Evolutionary conservation across 2,329 filamentous ascomycete species (phyloP).

Genomic region (Ustulina deusta): DNA sequence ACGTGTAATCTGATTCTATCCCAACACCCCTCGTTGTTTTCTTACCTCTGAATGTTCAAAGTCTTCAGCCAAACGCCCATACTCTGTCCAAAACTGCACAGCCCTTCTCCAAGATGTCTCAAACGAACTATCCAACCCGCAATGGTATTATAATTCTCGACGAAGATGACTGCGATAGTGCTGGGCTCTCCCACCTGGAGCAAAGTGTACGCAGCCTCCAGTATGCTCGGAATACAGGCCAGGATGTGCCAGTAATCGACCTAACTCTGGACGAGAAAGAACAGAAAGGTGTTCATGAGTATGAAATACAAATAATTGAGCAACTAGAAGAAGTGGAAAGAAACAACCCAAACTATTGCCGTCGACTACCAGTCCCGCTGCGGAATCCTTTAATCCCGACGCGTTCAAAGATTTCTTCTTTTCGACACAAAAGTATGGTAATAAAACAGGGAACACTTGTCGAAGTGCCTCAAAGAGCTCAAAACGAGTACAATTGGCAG

Average conservation of each 20-base stretch:
- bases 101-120: not conserved
- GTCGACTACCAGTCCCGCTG: not conserved
- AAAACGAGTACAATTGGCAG: conserved; percentile 22
- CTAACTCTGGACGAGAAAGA: conserved; percentile 6
- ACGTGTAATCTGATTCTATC: not conserved
- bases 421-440: not conserved
- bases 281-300: not conserved
- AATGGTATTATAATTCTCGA: conserved; percentile 13
- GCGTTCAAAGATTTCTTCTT: not conserved
- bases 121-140: too few species aligned
- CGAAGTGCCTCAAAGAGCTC: conserved; percentile 25
- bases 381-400: not conserved
- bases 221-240: not conserved
- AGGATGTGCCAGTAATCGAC: not conserved
- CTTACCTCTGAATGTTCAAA: not conserved
- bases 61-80: not conserved
- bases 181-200: conserved; percentile 1
- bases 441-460: conserved; percentile 33
- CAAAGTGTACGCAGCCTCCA: not conserved
- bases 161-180: conserved; percentile 14
- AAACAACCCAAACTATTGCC: not conserved
- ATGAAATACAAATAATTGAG: conserved; percentile 7
- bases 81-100: not conserved
- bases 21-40: not conserved
- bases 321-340: not conserved